These are phyloP conservation scores for Gossypium raimondii DNA, from an alignment of 345 rosid species.

Conservation along the genomic window DNA sequence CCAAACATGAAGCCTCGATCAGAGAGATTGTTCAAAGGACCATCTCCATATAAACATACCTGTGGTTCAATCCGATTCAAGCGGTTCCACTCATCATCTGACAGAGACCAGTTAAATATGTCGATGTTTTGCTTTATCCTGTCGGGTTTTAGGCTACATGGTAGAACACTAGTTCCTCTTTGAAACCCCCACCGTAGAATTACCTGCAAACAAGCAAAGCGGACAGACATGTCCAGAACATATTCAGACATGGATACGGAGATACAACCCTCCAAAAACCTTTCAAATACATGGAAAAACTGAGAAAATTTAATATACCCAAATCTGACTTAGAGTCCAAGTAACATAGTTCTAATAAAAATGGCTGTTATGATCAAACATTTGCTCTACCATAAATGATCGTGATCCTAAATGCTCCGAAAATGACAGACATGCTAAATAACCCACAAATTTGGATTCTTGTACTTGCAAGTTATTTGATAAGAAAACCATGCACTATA, in stretches of 20 bases:
- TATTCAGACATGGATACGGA: neutral
- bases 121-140: slow-evolving; percentile 49
- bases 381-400: too few species aligned
- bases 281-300: neutral
- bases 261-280: neutral
- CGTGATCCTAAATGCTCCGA: too few species aligned
- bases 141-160: slow-evolving; percentile 52
- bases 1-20: slow-evolving; percentile 40
- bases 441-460: neutral
- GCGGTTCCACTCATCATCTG: slow-evolving; percentile 43
- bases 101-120: slow-evolving; percentile 46
- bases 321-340: too few species aligned
- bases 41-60: slow-evolving; percentile 51
- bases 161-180: slow-evolving; percentile 57
- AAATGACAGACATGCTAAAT: neutral
- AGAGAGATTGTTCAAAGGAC: slow-evolving; percentile 30
- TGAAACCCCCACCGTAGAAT: slow-evolving; percentile 61
- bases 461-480: neutral
- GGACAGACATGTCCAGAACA: neutral
- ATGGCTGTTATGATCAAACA: too few species aligned
- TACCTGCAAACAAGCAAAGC: slow-evolving; percentile 27
- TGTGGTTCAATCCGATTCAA: slow-evolving; percentile 51
- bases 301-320: neutral
- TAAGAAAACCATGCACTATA: neutral
- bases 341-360: too few species aligned